phyloP scores from a whole-genome alignment of 2,329 filamentous ascomycete species.

The Samsoniella hepiali region DNA sequence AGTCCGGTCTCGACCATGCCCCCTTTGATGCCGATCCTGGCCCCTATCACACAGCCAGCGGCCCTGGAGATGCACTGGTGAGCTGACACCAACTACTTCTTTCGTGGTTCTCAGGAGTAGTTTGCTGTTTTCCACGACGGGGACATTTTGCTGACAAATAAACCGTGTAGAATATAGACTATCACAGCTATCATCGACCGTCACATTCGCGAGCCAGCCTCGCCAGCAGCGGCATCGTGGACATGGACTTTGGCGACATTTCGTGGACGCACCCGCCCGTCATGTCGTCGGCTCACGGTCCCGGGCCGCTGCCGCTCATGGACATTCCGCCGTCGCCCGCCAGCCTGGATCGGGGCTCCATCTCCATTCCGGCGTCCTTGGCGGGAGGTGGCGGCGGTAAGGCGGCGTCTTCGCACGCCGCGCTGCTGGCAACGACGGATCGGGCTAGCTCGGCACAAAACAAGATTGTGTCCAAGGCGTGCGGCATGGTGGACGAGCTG shows the following conservation, averaged over 20 bases:
- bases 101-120: too few relatives aligned
- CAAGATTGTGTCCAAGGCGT: slow-evolving; percentile 4
- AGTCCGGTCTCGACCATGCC: background rate
- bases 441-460: background rate
- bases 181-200: too few relatives aligned
- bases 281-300: too few relatives aligned
- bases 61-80: background rate
- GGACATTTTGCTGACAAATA: too few relatives aligned
- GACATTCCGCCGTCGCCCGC: background rate
- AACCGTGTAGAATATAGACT: background rate
- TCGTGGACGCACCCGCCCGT: background rate
- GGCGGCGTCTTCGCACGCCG: background rate
- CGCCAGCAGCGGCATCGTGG: background rate
- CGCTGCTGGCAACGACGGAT: background rate
- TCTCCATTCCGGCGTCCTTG: too few relatives aligned
- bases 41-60: background rate
- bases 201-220: background rate
- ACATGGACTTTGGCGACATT: background rate
- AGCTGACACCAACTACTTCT: background rate
- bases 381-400: too few relatives aligned
- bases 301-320: background rate
- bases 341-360: background rate
- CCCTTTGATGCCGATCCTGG: background rate
- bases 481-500: slow-evolving; percentile 9
- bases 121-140: too few relatives aligned